A percentile compares a stretch with the other conserved stretches of the same genome.
phyloP scores from a whole-genome alignment of 805 yeast genomes.

The Ogataea ganodermae region DNA sequence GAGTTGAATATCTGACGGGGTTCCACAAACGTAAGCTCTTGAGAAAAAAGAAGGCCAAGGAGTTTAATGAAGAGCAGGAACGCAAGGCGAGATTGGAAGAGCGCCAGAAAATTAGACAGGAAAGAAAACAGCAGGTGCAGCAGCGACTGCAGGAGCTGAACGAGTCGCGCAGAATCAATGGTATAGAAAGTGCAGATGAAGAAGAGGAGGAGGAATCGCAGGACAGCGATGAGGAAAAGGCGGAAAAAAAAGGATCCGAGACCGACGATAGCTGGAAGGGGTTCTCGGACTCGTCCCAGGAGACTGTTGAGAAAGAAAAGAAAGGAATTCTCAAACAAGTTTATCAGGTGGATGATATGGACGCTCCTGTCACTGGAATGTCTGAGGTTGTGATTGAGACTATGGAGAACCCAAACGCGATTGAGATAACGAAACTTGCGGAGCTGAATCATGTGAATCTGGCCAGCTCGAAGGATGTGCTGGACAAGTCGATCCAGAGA shows the following conservation, averaged over 20 bases:
- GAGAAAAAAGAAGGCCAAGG: constrained; percentile 84
- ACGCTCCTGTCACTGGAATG: constrained; percentile 44
- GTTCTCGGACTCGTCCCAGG: constrained; percentile 32
- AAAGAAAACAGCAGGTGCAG: constrained; percentile 64
- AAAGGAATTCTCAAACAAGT: constrained; percentile 47
- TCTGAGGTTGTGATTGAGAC: constrained; percentile 60
- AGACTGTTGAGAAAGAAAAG: constrained; percentile 18
- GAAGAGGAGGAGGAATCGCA: constrained; percentile 28
- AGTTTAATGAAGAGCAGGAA: constrained; percentile 73
- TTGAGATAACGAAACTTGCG: constrained; percentile 46
- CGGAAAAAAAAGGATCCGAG: constrained; percentile 25
- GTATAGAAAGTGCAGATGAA: constrained; percentile 28
- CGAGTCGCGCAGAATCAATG: constrained; percentile 39
- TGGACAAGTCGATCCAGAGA: constrained; percentile 71
- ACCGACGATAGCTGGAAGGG: constrained; percentile 44
- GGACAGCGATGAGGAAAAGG: constrained; percentile 31
- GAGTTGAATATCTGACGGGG: constrained; percentile 87
- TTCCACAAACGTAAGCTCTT: constrained; percentile 92
- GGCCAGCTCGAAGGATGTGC: constrained; percentile 62
- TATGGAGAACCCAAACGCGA: constrained; percentile 46
- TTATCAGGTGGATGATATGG: constrained; percentile 39
- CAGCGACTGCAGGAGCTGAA: constrained; percentile 62
- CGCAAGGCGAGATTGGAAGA: constrained; percentile 73
- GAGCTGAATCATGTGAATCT: constrained; percentile 72
- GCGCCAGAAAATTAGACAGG: constrained; percentile 69